Base-by-base conservation (phyloP, 2,329 filamentous ascomycete genomes). In the Verruconis gallopava region DNA sequence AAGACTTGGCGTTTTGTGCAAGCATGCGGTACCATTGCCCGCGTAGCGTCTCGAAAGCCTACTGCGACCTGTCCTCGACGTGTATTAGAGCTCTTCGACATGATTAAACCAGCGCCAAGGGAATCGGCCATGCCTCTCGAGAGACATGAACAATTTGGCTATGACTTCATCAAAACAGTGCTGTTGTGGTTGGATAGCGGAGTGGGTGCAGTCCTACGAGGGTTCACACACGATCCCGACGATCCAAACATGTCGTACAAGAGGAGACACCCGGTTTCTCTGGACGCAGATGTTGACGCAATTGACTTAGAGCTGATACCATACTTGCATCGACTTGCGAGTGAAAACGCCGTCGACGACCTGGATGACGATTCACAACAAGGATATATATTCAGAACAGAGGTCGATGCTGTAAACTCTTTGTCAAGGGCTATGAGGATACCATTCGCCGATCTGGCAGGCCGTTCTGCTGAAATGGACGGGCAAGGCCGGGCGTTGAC, bases 101-200 rank as follows among this genome's bases (percentile, higher is more conserved):
- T 41, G n/a, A 46, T 56, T 14, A 45, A 55, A 37, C 22, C 48
- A 42, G 34, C 47, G 45, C 56, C 64, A 9, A 20, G 38, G 6
- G 38, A 40, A 20, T 12, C 21, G 9, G 5, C 11, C 50, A 12
- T 38, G n/a, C 38, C 20, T 12, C 38, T 40, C 5, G 38, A 40
- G 6, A 20, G 38, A 5, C 58, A 64, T 15, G 65, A 73, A 35
- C 67, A 69, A 12, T 79, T 79, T 51, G 66, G 66, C n/a, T 78
- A 77, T 49, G 75, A 79, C 48, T 79, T 80, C 49, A 50, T 79
- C 19, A 77, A 74, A 52, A 73, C 75, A 1, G 75, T 79, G 34
- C 51, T 77, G 2, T 60, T 79, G 1, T 80, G 75, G 72, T 57
- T 79, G 2, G 71, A 75, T 42, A 74, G 72, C 22, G 76, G 76